A percentile compares a stretch with the other conserved stretches of the same genome.
Conservation (phyloP, 1,284 basidiomycete species). For the Heterobasidion occidentale region DNA sequence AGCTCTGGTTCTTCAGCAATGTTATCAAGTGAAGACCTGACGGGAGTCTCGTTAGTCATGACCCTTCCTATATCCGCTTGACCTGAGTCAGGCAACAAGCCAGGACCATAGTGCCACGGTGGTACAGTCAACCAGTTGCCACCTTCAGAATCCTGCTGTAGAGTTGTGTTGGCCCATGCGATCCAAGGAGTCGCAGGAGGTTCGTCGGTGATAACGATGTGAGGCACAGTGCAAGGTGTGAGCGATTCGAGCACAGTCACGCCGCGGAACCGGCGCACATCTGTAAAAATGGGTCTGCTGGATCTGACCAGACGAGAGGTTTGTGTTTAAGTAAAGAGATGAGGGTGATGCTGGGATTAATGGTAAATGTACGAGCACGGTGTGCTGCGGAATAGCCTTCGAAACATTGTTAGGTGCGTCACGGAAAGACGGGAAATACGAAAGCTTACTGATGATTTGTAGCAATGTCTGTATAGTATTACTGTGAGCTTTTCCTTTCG, state of each 20-base stretch:
- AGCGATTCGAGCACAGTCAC: conserved; percentile 34
- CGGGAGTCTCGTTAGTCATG: no score
- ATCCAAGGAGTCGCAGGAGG: conserved; percentile 12
- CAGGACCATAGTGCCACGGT: not conserved
- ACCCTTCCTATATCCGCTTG: not conserved
- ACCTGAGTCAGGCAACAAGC: not conserved
- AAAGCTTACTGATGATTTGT: not conserved
- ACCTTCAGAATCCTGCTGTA: not conserved
- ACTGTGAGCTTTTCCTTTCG: not conserved
- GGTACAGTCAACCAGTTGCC: not conserved
- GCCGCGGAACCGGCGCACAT: conserved; percentile 16
- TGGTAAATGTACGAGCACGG: not conserved
- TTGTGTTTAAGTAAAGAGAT: conserved; percentile 21
- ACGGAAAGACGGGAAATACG: not conserved
- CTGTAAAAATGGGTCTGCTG: conserved; percentile 29
- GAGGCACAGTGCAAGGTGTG: conserved; percentile 34
- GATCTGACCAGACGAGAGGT: conserved; percentile 37
- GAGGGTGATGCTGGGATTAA: conserved; percentile 15
- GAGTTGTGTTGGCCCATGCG: not conserved
- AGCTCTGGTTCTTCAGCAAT: not conserved
- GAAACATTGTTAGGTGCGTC: not conserved
- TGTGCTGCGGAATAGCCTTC: not conserved
- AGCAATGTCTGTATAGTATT: not conserved
- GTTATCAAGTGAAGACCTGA: no score
- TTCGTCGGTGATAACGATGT: conserved; percentile 39